phyloP scores from a whole-genome alignment of 1,139 yeast species.

The Yamadazyma trypodendri region DNA sequence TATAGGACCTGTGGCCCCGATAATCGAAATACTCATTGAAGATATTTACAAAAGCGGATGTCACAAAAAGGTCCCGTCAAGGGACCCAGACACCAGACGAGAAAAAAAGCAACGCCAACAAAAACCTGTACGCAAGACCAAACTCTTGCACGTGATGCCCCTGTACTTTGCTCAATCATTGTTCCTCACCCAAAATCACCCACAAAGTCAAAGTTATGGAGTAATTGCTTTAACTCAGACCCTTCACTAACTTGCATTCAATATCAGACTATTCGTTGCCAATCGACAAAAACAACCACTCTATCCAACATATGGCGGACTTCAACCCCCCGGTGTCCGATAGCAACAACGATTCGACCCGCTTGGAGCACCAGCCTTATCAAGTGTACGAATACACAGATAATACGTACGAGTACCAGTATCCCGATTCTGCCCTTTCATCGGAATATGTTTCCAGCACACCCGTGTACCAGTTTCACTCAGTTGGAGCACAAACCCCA shows the following conservation, averaged over 20 bases:
- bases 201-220: background rate
- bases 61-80: background rate
- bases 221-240: background rate
- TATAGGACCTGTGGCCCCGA: constrained; percentile 1
- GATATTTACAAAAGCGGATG: background rate
- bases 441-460: background rate
- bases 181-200: background rate
- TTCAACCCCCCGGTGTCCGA: background rate
- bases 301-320: background rate
- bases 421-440: background rate
- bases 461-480: background rate
- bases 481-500: background rate
- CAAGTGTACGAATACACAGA: background rate
- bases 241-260: too few species aligned
- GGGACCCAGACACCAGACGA: background rate
- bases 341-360: background rate
- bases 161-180: background rate
- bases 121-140: too few species aligned
- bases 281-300: background rate
- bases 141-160: background rate
- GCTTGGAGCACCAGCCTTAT: background rate
- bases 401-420: background rate
- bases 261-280: background rate
- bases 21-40: background rate
- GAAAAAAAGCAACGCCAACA: background rate